These are phyloP conservation scores for Graphiopsis chlorocephala DNA, from an alignment of 2,329 filamentous ascomycete genomes.

Conservation along the genomic window DNA sequence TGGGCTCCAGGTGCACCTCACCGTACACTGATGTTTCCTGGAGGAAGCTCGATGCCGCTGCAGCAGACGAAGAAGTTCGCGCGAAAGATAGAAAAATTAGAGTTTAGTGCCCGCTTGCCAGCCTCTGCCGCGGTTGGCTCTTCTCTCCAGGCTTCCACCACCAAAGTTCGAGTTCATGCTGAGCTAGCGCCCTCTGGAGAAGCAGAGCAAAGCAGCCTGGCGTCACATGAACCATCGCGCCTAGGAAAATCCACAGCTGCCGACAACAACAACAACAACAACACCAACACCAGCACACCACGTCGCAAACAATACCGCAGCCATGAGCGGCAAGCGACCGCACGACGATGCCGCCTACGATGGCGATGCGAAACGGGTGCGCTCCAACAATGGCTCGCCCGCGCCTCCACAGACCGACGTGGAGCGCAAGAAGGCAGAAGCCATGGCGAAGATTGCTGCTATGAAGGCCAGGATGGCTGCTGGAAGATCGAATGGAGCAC, in stretches of 20 bases:
- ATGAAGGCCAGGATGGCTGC: slow-evolving; percentile 35
- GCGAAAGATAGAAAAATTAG: slow-evolving; percentile 7
- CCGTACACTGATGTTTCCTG: slow-evolving; percentile 13
- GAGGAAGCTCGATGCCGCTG: neutral
- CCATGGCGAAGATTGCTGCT: slow-evolving; percentile 34
- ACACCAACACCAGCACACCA: too few relatives aligned
- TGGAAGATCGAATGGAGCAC: slow-evolving; percentile 23
- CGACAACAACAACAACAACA: neutral
- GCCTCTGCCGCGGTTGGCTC: neutral
- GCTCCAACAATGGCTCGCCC: slow-evolving; percentile 38
- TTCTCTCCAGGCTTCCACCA: neutral
- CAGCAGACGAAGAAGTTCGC: neutral
- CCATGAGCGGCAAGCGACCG: slow-evolving; percentile 19
- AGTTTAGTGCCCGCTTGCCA: neutral
- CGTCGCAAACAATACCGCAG: slow-evolving; percentile 27
- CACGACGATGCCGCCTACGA: slow-evolving; percentile 10
- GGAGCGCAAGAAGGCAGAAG: slow-evolving; percentile 35
- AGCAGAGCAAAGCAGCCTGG: neutral
- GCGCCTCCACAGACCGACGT: slow-evolving; percentile 23
- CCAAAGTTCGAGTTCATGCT: neutral
- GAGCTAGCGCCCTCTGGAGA: neutral
- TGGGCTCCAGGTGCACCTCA: slow-evolving; percentile 8
- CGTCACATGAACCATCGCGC: neutral
- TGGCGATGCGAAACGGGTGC: slow-evolving; percentile 37
- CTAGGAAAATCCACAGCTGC: neutral